A percentile compares a stretch with the other conserved stretches of the same genome.
Evolutionary conservation across 2,329 filamentous ascomycete species (phyloP).

Genomic region (Chaetomiaceae sp.): DNA sequence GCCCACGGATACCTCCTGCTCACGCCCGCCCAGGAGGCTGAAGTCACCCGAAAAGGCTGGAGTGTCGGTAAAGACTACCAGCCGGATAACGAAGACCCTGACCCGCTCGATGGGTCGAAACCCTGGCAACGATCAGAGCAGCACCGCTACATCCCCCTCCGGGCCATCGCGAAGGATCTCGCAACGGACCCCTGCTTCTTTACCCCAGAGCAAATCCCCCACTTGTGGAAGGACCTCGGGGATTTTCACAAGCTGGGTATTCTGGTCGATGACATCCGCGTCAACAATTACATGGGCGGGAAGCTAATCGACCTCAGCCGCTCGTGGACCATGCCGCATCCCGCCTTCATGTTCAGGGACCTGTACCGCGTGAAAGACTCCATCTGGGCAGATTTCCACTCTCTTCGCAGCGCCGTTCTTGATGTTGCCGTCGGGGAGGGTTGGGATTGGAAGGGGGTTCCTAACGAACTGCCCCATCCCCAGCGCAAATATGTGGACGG

Average conservation of each 20-base stretch:
- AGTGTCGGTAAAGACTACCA: too few relatives aligned
- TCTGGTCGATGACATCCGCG: not conserved
- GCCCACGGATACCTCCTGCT: conserved; percentile 17
- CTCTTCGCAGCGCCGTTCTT: too few relatives aligned
- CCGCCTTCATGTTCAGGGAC: not conserved
- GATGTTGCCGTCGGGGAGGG: too few relatives aligned
- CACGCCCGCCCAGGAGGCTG: conserved; percentile 9
- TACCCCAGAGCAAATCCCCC: not conserved
- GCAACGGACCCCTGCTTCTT: not conserved
- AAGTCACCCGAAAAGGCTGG: not conserved
- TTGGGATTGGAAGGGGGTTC: too few relatives aligned
- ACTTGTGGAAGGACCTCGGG: conserved; percentile 13
- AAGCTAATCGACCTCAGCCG: conserved; percentile 14
- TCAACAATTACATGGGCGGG: not conserved
- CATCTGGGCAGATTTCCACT: too few relatives aligned
- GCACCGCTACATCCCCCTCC: conserved; percentile 12
- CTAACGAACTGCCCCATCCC: too few relatives aligned
- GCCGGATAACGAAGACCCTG: too few relatives aligned
- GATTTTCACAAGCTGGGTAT: conserved; percentile 7
- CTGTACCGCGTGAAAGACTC: not conserved
- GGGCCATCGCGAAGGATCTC: conserved; percentile 16
- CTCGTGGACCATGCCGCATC: conserved; percentile 10
- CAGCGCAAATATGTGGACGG: too few relatives aligned
- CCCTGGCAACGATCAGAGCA: conserved; percentile 4
- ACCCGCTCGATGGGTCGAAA: too few relatives aligned